These are phyloP conservation scores for Nemophila menziesii DNA, from an alignment of 257 asterid species.

Conservation along the genomic window DNA sequence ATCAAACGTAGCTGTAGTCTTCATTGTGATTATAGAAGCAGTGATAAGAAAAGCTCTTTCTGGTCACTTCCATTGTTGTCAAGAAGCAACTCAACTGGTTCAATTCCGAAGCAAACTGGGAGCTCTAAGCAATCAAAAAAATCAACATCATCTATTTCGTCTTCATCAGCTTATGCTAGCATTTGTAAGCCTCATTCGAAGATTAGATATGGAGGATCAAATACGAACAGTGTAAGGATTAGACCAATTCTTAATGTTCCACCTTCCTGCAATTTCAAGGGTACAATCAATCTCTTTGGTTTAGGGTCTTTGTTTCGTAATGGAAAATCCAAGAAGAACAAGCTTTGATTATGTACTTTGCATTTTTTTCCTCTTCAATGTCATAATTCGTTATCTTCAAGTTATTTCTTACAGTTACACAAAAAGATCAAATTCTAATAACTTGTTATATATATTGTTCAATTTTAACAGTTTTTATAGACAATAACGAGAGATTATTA, in stretches of 20 bases:
- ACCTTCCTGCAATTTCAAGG: conserved; percentile 26
- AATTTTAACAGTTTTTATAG: neutral
- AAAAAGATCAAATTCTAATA: neutral
- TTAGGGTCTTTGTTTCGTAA: conserved; percentile 35
- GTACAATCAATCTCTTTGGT: conserved; percentile 35
- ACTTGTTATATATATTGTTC: neutral
- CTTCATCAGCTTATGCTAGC: conserved; percentile 9
- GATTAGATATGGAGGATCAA: conserved; percentile 20
- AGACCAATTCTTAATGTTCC: conserved; percentile 31
- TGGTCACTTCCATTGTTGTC: conserved; percentile 35
- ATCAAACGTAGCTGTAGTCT: conserved; percentile 36
- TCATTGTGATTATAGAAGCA: conserved; percentile 28
- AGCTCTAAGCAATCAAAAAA: conserved; percentile 14
- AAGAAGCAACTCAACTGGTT: conserved; percentile 40
- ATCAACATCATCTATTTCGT: neutral
- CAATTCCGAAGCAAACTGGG: conserved; percentile 14
- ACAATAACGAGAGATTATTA: neutral
- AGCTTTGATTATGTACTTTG: conserved; percentile 14
- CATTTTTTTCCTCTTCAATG: too few relatives aligned
- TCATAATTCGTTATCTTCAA: too few relatives aligned
- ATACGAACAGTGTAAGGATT: conserved; percentile 23
- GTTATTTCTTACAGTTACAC: too few relatives aligned
- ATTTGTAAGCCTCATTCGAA: conserved; percentile 27
- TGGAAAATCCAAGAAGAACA: conserved; percentile 28
- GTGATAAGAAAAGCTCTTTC: conserved; percentile 28